These are phyloP conservation scores for Thelonectria rubi DNA, from an alignment of 2,329 filamentous ascomycete species.

Conservation along the genomic window DNA sequence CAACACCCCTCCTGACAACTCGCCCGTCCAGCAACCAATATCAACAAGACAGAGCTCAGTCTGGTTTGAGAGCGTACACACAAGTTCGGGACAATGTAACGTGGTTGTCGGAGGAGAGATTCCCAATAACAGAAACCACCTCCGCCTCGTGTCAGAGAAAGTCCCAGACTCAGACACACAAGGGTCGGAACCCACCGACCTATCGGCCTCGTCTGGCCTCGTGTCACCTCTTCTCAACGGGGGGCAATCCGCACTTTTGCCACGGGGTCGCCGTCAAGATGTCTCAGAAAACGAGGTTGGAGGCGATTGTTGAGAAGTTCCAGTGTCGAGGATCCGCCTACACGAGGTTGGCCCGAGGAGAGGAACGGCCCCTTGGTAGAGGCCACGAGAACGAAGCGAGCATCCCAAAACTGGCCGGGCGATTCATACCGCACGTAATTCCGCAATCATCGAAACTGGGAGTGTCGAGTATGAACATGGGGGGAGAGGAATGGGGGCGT, in stretches of 20 bases:
- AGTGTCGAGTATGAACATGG: slow-evolving; percentile 15
- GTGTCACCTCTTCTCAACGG: not conserved
- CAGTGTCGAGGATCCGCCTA: not conserved
- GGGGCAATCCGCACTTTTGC: not conserved
- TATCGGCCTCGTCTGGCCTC: not conserved
- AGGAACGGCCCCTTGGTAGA: not conserved
- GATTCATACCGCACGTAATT: slow-evolving; percentile 19
- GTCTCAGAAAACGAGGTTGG: slow-evolving; percentile 4
- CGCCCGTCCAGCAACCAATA: not conserved
- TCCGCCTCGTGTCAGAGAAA: slow-evolving; percentile 3
- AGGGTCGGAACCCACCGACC: not conserved
- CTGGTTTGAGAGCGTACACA: not conserved
- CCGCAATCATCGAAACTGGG: slow-evolving; percentile 6
- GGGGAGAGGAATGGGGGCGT: not conserved
- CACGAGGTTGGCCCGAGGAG: not conserved
- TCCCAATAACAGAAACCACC: not conserved
- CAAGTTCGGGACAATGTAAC: not conserved
- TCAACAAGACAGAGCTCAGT: not conserved
- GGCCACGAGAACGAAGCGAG: slow-evolving; percentile 5
- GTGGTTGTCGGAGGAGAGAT: not conserved
- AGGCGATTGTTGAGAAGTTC: not conserved
- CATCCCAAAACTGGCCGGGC: not conserved
- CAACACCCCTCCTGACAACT: not conserved
- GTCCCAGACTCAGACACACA: not conserved
- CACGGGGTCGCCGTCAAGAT: not conserved